Conservation (phyloP, 352 stramenopile genomes). For the Phytophthora boehmeriae region DNA sequence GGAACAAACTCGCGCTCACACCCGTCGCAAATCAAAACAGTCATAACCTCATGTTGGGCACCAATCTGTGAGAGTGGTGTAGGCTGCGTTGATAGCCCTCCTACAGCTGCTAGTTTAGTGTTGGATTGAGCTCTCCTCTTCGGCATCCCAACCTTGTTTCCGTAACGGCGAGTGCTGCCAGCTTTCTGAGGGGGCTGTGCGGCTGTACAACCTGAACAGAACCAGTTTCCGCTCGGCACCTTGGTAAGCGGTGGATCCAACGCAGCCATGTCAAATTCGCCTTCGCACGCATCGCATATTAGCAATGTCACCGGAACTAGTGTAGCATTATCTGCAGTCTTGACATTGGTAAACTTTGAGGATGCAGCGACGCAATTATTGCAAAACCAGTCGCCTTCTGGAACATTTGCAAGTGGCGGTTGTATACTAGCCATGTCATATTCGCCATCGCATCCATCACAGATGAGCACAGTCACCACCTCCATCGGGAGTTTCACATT, state of each 20-base stretch:
- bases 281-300: slow-evolving; percentile 76
- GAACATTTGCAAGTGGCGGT: slow-evolving; percentile 46
- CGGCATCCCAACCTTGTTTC: slow-evolving; percentile 9
- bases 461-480: slow-evolving; percentile 49
- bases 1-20: slow-evolving; percentile 75
- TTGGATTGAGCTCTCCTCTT: slow-evolving; percentile 8
- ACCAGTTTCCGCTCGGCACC: slow-evolving; percentile 58
- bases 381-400: slow-evolving; percentile 57
- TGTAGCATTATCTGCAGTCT: slow-evolving; percentile 2
- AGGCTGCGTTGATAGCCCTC: neutral
- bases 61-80: neutral
- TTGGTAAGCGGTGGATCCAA: slow-evolving; percentile 54
- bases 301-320: slow-evolving; percentile 45
- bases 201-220: slow-evolving; percentile 31
- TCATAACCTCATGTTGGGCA: slow-evolving; percentile 32
- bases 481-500: neutral
- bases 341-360: neutral
- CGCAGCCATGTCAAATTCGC: slow-evolving; percentile 61
- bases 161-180: slow-evolving; percentile 1
- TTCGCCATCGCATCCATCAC: slow-evolving; percentile 70
- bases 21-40: slow-evolving; percentile 69
- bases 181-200: slow-evolving; percentile 4
- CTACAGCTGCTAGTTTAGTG: neutral
- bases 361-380: slow-evolving; percentile 16
- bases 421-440: slow-evolving; percentile 55